Base-by-base conservation (phyloP, 2,329 filamentous ascomycete genomes). In the Raffaelea deltoideospora region DNA sequence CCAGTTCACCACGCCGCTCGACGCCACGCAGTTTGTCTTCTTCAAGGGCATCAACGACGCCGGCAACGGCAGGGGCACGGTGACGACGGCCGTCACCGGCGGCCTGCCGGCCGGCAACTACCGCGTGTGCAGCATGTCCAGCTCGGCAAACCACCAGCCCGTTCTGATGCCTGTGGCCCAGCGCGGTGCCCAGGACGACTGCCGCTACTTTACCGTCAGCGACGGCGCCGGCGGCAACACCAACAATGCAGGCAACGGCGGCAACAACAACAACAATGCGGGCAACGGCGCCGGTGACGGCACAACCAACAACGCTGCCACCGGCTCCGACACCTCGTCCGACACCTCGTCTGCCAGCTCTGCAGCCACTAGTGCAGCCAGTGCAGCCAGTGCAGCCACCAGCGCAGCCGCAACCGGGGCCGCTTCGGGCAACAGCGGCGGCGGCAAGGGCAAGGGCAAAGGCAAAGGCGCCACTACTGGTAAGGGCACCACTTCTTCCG, bases 11-110 rank as follows among this genome's bases (percentile, higher is more conserved):
- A 46, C 52, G n/a, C 63, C 72, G 21, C 61, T 71, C 6, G 64
- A 75, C 42, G 61, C 72, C 23, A 54, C 50, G 18, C 53, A 62
- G 48, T 76, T 71, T 45, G 68, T 58, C 49, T 76, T 76, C 54
- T 77, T 78, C 67, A 76, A 77, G 62, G 73, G 73, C 42, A 72
- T 77, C 57, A 75, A 77, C 54, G 71, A 75, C 41, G 62, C 56
- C 14, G 72, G 71, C 24, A 64, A 78, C 47, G 65, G 64, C 23
- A 47, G 68, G 3, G 72, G 72, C 35, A 56, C 62, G 5, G 58
- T 79, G 10, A 53, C 58, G 11, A 67, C 72, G 28, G 55, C 51
- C 2, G 73, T 79, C 19, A 55, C 58, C 1, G 69, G 65, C 39
- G 75, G 73, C 48, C 66, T 79, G 3, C 70, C 72, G 3, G 59